Evolutionary conservation across 345 rosid genomes (phyloP), one percentile per base, ranked within the genome.

Genomic region (Crucihimalaya himalaica): DNA sequence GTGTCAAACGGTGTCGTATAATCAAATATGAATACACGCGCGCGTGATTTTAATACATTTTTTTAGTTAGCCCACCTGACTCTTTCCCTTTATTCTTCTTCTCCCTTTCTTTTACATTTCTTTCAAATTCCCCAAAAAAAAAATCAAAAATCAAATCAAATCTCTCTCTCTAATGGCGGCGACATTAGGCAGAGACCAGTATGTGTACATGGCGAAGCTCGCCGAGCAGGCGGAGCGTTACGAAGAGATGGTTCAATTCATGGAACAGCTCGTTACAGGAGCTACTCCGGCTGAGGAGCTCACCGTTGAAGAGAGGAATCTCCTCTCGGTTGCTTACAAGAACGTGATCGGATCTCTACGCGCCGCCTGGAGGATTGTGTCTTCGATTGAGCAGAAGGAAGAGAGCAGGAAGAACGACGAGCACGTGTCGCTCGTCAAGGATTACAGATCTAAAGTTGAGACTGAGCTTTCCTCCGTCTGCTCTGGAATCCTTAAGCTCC

Each of bases 191-290:
- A 82, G 98, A 76, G 96, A 91, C 15, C 98, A 91, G 78, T 94
- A 88, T 56, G 93, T 93, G 32, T 93, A 93, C 90, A 84, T 90
- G 20, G 96, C 98, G 9, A 93, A 93, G 78, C 88, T 93, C 5
- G 95, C 98, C 39, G 98, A 93, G 84, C 98, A 93, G 60, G 98
- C 98, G 13, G 98, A 93, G 81, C 96, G 98, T 6, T 93, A 93
- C 65, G 98, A 93, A 40, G 98, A 93, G 87, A 93, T 93, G 98
- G 96, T 93, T 39, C 81, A 85, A 75, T 93, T 88, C 90, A 93
- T 93, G 98, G 86, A 93, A 51, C 82, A 83, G 79, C 88, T 93
- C 31, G 98, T 91, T n/a, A 70, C 85, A 20, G 86, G 83, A 55
- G 76, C 91, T 18, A 93, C 98, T 6, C 97, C 98, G 0, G 80